Base-by-base conservation (phyloP, 2,329 filamentous ascomycete species). In the Paecilomyces fulvus region DNA sequence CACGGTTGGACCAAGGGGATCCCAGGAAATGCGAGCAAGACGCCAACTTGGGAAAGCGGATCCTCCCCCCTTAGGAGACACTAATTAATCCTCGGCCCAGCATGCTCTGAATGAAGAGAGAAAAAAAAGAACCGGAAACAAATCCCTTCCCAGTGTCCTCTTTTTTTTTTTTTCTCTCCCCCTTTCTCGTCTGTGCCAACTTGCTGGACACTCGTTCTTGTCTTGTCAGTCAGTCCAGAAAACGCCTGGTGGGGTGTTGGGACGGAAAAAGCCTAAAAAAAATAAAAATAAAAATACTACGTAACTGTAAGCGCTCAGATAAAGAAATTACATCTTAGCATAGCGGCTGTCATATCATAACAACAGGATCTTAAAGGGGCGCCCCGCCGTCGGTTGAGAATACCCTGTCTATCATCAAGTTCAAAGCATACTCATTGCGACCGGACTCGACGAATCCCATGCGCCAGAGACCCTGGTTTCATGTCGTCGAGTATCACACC, bases 81-180 rank as follows among this genome's bases (percentile, higher is more conserved):
- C 14, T 43, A 43, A 43, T 43, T 43, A 43, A 43, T 43, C 8
- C 63, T 62, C 59, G 58, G 52, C 46, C 53, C 55, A 56, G 33
- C 49, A 53, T 57, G 51, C 58, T 59, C 61, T 61, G 59, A 55
- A 57, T 58, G 57, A 63, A 61, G 58, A 54, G 48, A 28, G 25
- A 28, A 28, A 28, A 28, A 28, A 3, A 28, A 28, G 2, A 50
- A n/a, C n/a, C 55, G 56, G 59, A 57, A 60, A 53, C 59, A 59
- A 58, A 56, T 31, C 30, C 30, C 37, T 43, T n/a, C n/a, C 14
- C 8, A 1, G 37, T n/a, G 8, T 43, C 14, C n/a, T 30, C 54
- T 63, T 58, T 62, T 63, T 61, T 63, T 57, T 56, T 56, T 53
- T 49, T 54, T n/a, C 12, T 2, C n/a, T 37, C 5, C 33, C n/a